Base-by-base conservation (phyloP, 495 filamentous ascomycete genomes). In the Jackrogersella minutella region DNA sequence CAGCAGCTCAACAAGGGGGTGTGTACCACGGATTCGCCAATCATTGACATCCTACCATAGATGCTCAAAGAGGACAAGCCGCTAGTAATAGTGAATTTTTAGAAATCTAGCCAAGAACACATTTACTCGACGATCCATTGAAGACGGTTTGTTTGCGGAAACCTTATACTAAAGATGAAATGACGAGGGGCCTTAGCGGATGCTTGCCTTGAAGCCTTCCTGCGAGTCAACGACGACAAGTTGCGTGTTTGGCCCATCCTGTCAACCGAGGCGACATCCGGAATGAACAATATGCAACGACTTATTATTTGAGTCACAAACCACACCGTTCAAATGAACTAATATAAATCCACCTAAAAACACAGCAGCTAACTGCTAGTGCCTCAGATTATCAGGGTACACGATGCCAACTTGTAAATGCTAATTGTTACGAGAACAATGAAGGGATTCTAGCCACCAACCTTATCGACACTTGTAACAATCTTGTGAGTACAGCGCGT, bases 231-330 rank as follows among this genome's bases (percentile, higher is more conserved):
- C 28, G 14, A 49, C 51, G 31, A 56, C 31, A 37, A 39, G 51
- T 37, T 34, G 40, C 24, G 16, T 21, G 21, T 49, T 50, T 47
- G 19, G 41, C 16, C 50, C 22, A 44, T 55, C 41, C 39, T 28
- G 28, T 24, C 60, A 64, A 52, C 44, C 50, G 52, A 58, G 52
- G 49, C 52, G 61, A 58, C 61, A 57, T 64, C 61, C 61, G 52
- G 34, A 43, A 64, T 58, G 55, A 64, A 34, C 33, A 57, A 58
- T 57, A 64, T 57, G 61, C 34, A 64, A 57, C 33, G 21, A 51
- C 46, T 50, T 41, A 50, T 49, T 44, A 47, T 44, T n/a, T 51
- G 17, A 47, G 51, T 63, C 33, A 21, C 22, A 58, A 52, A 44
- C 52, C 10, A 64, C 33, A 24, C 34, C 17, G 16, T 34, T 30